Evolutionary conservation across 2,329 filamentous ascomycete species (phyloP).

Genomic region (Colletotrichum costaricense): DNA sequence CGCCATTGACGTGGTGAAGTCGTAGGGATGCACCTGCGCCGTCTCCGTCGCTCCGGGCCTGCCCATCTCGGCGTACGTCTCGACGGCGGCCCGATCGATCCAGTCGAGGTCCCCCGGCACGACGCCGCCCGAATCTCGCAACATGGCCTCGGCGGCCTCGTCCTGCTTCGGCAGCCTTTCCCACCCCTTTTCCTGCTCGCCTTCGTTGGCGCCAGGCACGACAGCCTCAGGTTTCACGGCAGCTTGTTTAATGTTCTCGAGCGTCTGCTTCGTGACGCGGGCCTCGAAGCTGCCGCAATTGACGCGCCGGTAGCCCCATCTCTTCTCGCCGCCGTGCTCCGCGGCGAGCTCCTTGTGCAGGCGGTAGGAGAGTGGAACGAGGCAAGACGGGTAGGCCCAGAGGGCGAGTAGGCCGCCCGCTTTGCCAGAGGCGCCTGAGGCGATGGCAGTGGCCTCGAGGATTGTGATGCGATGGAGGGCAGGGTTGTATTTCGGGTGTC

Average conservation of each 20-base stretch:
- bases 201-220: slow-evolving; percentile 14
- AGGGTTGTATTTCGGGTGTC: slow-evolving; percentile 84
- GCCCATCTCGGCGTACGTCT: slow-evolving; percentile 86
- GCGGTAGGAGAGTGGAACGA: slow-evolving; percentile 87
- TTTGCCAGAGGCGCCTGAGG: slow-evolving; percentile 93
- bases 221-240: slow-evolving; percentile 32
- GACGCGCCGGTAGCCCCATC: slow-evolving; percentile 89
- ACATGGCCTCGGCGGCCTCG: slow-evolving; percentile 55
- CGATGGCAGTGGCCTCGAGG: slow-evolving; percentile 86
- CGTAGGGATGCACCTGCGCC: slow-evolving; percentile 91
- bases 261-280: slow-evolving; percentile 49
- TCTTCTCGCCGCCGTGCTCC: slow-evolving; percentile 80
- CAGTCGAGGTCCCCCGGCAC: slow-evolving; percentile 87
- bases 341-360: slow-evolving; percentile 87
- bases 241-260: slow-evolving; percentile 43
- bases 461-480: slow-evolving; percentile 82
- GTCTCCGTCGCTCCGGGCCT: slow-evolving; percentile 75
- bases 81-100: slow-evolving; percentile 76
- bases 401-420: slow-evolving; percentile 89
- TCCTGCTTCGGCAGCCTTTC: slow-evolving; percentile 72
- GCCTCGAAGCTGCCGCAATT: slow-evolving; percentile 73
- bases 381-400: slow-evolving; percentile 88
- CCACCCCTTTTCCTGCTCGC: slow-evolving; percentile 59
- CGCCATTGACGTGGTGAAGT: slow-evolving; percentile 89
- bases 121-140: slow-evolving; percentile 61